Percentiles rank a stretch among this genome's conserved stretches.
Evolutionary conservation across 2,329 filamentous ascomycete species (phyloP).

Genomic region (Talaromyces sp.): DNA sequence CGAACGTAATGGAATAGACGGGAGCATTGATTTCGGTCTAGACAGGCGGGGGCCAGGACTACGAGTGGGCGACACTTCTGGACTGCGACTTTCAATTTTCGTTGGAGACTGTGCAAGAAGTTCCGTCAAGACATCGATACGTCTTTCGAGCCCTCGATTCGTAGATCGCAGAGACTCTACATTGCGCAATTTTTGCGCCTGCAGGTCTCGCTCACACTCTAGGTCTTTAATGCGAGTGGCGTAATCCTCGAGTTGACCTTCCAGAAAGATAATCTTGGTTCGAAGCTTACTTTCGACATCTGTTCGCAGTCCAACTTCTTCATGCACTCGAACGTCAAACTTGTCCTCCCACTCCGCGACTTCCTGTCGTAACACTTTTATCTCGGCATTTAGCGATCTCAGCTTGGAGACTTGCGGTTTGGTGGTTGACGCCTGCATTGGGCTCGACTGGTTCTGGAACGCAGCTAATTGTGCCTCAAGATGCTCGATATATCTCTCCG

Average conservation of each 20-base stretch:
- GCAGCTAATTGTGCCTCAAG: conserved; percentile 46
- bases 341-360: conserved; percentile 30
- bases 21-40: conserved; percentile 22
- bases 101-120: conserved; percentile 36
- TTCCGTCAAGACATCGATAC: conserved; percentile 36
- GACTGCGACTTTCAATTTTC: conserved; percentile 23
- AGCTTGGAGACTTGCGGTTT: conserved; percentile 37
- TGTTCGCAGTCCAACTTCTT: conserved; percentile 29
- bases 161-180: conserved; percentile 31
- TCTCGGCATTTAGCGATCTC: conserved; percentile 31
- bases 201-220: conserved; percentile 31
- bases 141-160: conserved; percentile 32
- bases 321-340: conserved; percentile 33
- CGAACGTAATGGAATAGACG: conserved; percentile 12
- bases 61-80: conserved; percentile 19
- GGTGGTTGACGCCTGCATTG: conserved; percentile 38
- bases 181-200: conserved; percentile 31
- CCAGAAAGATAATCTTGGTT: conserved; percentile 30
- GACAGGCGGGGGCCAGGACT: conserved; percentile 18
- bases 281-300: conserved; percentile 29
- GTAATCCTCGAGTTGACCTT: conserved; percentile 31
- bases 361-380: conserved; percentile 32
- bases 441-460: conserved; percentile 38
- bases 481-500: conserved; percentile 48
- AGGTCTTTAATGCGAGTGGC: conserved; percentile 31